These are phyloP conservation scores for Conringia planisiliqua DNA, from an alignment of 345 rosid species.

Conservation along the genomic window DNA sequence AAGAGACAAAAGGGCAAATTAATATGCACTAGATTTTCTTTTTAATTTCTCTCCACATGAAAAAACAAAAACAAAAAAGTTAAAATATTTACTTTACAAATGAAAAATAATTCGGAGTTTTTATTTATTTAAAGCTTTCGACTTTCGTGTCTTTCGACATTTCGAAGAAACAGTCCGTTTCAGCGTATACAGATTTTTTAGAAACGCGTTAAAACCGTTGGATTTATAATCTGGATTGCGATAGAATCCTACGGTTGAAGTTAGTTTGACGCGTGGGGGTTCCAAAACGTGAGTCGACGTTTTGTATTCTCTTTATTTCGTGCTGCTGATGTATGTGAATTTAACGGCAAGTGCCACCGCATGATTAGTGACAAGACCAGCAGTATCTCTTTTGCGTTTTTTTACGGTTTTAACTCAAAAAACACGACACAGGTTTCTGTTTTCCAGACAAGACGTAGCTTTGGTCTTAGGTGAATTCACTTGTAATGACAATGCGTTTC, in stretches of 20 bases:
- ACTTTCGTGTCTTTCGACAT: not conserved
- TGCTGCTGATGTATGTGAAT: not conserved
- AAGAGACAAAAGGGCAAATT: conserved; percentile 4
- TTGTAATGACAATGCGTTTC: too few species aligned
- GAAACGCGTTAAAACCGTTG: conserved; percentile 30
- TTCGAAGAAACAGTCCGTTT: conserved; percentile 15
- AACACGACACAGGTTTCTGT: not conserved
- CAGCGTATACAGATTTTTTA: not conserved
- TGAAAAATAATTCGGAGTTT: not conserved
- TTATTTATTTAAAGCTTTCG: not conserved
- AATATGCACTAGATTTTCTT: conserved; percentile 5
- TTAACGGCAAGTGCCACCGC: conserved; percentile 25
- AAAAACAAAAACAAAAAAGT: not conserved
- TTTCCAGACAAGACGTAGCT: not conserved
- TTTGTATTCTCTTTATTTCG: not conserved
- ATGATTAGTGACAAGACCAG: conserved; percentile 15
- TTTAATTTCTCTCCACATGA: conserved; percentile 1
- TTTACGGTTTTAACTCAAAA: not conserved
- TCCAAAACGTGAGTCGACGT: conserved; percentile 18
- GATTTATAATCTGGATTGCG: not conserved
- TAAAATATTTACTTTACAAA: not conserved
- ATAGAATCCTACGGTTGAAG: conserved; percentile 20
- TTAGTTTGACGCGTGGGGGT: conserved; percentile 24
- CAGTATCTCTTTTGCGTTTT: not conserved
- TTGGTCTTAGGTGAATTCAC: not conserved